phyloP scores from a whole-genome alignment of 2,329 filamentous ascomycete species.

The Cadophora sp. region DNA sequence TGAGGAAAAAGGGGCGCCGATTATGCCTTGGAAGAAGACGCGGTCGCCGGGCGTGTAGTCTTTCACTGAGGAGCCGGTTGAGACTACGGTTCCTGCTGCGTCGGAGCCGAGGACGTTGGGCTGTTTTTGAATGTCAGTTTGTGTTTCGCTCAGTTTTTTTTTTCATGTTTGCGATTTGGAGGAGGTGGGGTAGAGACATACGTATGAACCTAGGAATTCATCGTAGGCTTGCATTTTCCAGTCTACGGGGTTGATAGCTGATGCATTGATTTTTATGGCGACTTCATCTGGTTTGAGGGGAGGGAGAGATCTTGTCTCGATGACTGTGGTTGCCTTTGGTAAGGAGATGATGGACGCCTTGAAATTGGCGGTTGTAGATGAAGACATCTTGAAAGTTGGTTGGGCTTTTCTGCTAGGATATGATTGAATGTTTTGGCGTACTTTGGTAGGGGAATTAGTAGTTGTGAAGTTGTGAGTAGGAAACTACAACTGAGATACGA shows the following conservation, averaged over 20 bases:
- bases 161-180: not conserved
- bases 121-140: too few relatives aligned
- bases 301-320: not conserved
- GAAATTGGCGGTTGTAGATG: not conserved
- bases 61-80: not conserved
- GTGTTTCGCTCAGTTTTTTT: too few relatives aligned
- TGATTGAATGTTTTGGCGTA: too few relatives aligned
- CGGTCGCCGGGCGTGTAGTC: not conserved
- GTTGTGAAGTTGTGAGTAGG: too few relatives aligned
- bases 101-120: not conserved
- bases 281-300: not conserved
- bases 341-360: not conserved
- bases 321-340: not conserved
- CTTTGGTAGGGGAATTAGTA: too few relatives aligned
- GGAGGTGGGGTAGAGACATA: not conserved
- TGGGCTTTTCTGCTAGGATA: too few relatives aligned
- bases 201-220: not conserved
- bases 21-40: slow-evolving; percentile 3
- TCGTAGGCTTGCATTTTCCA: slow-evolving; percentile 1
- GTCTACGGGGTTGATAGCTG: not conserved
- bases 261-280: not conserved
- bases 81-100: not conserved
- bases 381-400: not conserved
- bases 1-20: not conserved
- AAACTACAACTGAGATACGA: too few relatives aligned